These are phyloP conservation scores for Guillardia theta DNA, from an alignment of 78 protist genomes.

Conservation along the genomic window DNA sequence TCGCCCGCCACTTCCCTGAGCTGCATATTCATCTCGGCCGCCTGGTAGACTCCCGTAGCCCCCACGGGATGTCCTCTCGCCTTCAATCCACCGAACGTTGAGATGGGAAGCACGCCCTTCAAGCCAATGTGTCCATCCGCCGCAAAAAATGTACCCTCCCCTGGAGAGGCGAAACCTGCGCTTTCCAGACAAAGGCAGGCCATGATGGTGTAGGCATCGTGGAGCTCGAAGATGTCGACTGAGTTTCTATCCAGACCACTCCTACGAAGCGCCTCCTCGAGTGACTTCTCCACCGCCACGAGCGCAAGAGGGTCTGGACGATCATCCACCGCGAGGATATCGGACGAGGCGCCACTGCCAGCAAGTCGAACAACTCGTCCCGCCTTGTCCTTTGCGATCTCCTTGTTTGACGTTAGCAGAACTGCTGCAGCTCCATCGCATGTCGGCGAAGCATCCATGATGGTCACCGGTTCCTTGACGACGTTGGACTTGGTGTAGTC, in stretches of 20 bases:
- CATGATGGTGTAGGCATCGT: constrained; percentile 45
- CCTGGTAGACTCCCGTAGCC: constrained; percentile 49
- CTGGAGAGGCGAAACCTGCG: constrained; percentile 21
- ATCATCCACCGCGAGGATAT: constrained; percentile 17
- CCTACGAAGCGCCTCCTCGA: background rate
- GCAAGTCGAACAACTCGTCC: background rate
- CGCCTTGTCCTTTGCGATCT: background rate
- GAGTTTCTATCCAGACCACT: background rate
- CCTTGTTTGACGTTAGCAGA: background rate
- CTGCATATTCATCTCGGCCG: constrained; percentile 25
- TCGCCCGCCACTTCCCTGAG: background rate
- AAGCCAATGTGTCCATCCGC: background rate
- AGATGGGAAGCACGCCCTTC: constrained; percentile 25
- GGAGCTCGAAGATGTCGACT: constrained; percentile 44
- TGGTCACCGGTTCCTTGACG: background rate
- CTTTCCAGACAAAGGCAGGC: constrained; percentile 40
- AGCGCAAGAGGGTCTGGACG: constrained; percentile 29
- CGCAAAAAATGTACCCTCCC: background rate
- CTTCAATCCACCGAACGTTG: constrained; percentile 51
- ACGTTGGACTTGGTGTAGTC: background rate
- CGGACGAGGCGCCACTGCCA: background rate
- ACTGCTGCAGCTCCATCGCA: constrained; percentile 50
- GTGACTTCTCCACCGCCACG: background rate
- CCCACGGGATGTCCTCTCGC: constrained; percentile 49
- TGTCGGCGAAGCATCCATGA: constrained; percentile 37